These are phyloP conservation scores for Durusdinium trenchii DNA, from an alignment of 73 alveolate genomes.

Conservation along the genomic window DNA sequence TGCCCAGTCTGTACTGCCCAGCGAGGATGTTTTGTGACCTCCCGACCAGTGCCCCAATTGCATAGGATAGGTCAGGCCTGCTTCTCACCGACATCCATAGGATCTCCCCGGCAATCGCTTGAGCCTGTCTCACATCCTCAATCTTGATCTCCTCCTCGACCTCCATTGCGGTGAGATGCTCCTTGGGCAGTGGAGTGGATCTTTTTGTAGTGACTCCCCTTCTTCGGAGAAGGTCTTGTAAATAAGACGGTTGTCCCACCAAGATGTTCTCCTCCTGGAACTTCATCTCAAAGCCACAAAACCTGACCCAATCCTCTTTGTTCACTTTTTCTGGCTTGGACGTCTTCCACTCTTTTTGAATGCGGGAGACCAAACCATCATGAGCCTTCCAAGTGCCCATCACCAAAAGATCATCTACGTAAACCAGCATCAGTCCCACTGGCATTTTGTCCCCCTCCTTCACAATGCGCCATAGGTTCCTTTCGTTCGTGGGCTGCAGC, in stretches of 20 bases:
- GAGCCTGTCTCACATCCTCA: not conserved
- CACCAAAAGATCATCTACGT: conserved; percentile 11
- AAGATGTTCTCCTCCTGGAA: no score
- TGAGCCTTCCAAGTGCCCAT: not conserved
- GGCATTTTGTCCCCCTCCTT: no score
- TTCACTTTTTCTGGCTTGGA: not conserved
- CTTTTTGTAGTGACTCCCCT: no score
- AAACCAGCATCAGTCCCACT: not conserved
- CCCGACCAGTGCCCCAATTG: not conserved
- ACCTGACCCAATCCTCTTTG: not conserved
- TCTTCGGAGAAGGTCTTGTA: not conserved
- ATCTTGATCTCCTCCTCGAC: not conserved
- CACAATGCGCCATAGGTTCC: not conserved
- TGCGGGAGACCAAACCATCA: not conserved
- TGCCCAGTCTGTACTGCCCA: not conserved
- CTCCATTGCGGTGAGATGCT: no score
- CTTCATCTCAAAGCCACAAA: not conserved
- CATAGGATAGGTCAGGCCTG: not conserved
- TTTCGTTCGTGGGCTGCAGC: not conserved
- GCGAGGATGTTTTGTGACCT: not conserved
- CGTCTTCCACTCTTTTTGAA: not conserved
- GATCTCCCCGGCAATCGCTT: not conserved
- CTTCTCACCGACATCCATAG: not conserved
- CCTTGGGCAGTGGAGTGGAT: not conserved
- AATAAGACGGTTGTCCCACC: not conserved